These are phyloP conservation scores for Colletotrichum lini DNA, from an alignment of 2,329 filamentous ascomycete genomes.

Conservation along the genomic window DNA sequence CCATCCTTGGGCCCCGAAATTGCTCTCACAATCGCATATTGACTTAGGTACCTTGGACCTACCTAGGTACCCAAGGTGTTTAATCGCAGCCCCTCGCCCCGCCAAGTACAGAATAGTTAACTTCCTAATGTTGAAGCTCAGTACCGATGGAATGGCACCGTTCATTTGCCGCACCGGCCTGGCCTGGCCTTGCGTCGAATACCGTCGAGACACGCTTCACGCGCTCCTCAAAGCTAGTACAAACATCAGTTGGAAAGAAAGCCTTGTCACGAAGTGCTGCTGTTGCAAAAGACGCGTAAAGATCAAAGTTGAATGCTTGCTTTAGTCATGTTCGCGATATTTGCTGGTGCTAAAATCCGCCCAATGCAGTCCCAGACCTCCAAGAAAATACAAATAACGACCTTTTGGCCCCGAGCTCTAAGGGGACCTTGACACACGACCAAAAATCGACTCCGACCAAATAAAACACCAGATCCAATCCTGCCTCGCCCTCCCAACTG, in stretches of 20 bases:
- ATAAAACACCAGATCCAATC: constrained; percentile 35
- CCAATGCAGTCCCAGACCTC: constrained; percentile 37
- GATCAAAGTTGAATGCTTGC: constrained; percentile 22
- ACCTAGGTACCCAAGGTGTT: background rate
- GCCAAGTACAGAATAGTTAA: background rate
- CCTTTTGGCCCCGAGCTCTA: constrained; percentile 32
- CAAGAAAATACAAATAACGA: constrained; percentile 11
- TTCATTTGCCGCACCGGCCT: background rate
- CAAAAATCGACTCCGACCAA: constrained; percentile 36
- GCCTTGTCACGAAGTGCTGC: background rate
- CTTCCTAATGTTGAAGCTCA: background rate
- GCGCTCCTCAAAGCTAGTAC: no score
- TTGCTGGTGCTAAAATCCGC: constrained; percentile 39
- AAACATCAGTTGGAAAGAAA: no score
- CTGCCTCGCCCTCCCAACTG: constrained; percentile 27
- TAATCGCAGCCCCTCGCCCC: constrained; percentile 25
- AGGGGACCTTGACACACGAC: constrained; percentile 29
- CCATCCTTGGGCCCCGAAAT: constrained; percentile 29
- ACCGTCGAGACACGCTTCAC: background rate
- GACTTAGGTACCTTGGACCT: background rate
- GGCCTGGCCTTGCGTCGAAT: constrained; percentile 22
- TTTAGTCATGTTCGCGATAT: constrained; percentile 39
- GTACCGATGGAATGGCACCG: no score
- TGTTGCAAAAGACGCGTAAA: background rate
- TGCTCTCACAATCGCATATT: constrained; percentile 23